Evolutionary conservation across 2,329 filamentous ascomycete species (phyloP), one percentile per base, ranked within the genome.

Genomic region (Lojkania enalia): DNA sequence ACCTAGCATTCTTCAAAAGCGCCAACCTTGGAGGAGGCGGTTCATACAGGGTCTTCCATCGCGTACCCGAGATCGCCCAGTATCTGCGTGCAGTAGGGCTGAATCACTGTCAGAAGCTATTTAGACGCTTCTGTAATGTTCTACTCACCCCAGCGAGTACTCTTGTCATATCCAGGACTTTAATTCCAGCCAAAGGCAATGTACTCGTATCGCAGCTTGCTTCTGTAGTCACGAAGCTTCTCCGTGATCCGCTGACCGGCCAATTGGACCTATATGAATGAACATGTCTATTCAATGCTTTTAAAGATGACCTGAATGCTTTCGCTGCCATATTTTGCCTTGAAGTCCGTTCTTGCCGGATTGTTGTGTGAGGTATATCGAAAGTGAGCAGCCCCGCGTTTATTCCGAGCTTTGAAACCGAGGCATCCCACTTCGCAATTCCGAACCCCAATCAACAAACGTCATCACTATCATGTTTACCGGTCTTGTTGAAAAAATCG

Each of bases 41-140:
- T 58, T 55, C 60, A 52, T 64, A 63, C 59, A 54, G 45, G 57
- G 49, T 42, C 38, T 30, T 50, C 49, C 51, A 35, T 56, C 46
- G 50, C 83, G 69, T 83, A 96, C 92, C 94, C 94, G 58, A 99
- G 79, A 71, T 99, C 94, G 44, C 92, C 94, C 7, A 99, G 74
- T 42, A 99, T 96, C 70, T 99, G 94, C 27, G 94, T 97, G 62
- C 90, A 96, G 66, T 97, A 97, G 55, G 94, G 94, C 90, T 97
- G 61, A 12, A 44, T 21, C 2, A 4, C 5, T 27, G 44, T 70
- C 25, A 70, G 61, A 44, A 44, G 5, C n/a, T 39, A 20, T 18
- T 37, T 42, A 49, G 25, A 21, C 27, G 16, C 31, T 9, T 16
- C 1, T 4, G 2, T 15, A 12, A 12, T 19, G 5, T 7, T 32